Evolutionary conservation across 495 filamentous ascomycete genomes (phyloP), one percentile per base, ranked within the genome.

Genomic region (Penicillium turbatum): DNA sequence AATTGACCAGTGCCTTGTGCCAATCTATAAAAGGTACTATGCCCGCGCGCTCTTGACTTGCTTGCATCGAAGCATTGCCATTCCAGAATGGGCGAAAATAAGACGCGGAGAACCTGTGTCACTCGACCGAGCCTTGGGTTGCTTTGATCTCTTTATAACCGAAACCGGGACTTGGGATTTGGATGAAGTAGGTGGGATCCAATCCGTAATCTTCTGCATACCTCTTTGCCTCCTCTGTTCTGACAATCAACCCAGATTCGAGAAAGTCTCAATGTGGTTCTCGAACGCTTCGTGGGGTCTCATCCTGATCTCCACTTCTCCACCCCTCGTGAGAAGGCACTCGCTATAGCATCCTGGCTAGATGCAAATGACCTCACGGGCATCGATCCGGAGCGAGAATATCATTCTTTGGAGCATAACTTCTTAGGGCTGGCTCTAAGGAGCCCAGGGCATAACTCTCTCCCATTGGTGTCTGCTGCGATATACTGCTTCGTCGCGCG

Each of bases 141-240:
- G 85, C 17, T 96, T 92, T 61, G 93, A 97, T 61, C 79, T 97
- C 64, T 97, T 96, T 63, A 81, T 93, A 32, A 73, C 90, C 10
- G 80, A 84, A 52, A 85, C 84, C 40, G 77, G 79, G 12, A 77
- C 82, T 37, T 83, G 85, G 15, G 89, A 91, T 62, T 64, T 92
- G 24, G 79, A 88, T 42, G 86, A 92, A 68, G 86, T 89, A 70
- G 47, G 76, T 66, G 17, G 12, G 9, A 15, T 12, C 17, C 30
- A 5, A 29, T 15, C 2, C 21, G 21, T 24, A 24, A 24, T 24
- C 21, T 24, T 24, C 21, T 24, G 21, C 21, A 4, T 6, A 30
- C 15, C 24, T 9, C 7, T 9, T 44, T 15, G 26, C 10, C 41
- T 29, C 15, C 7, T 55, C n/a, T 45, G 15, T 15, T 31, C 65